These are phyloP conservation scores for Cryphonectria parasitica DNA, from an alignment of 2,329 filamentous ascomycete species.

Conservation along the genomic window DNA sequence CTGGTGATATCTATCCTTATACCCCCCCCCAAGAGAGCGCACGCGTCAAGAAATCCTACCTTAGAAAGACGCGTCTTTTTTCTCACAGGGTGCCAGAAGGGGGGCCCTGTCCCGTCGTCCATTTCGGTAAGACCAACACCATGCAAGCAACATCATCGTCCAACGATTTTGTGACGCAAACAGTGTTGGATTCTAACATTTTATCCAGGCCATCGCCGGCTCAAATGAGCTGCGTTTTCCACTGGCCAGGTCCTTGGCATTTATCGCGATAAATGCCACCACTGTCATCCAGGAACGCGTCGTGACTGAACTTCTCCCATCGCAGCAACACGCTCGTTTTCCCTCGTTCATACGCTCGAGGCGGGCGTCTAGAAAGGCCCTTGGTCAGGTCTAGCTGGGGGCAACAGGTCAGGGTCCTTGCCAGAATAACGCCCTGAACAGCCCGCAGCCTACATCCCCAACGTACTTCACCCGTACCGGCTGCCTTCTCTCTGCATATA, in stretches of 20 bases:
- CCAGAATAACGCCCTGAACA: background rate
- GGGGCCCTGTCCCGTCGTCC: background rate
- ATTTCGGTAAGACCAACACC: background rate
- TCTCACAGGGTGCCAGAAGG: background rate
- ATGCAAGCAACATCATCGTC: background rate
- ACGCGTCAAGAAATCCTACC: background rate
- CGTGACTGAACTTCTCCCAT: background rate
- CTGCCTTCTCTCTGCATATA: background rate
- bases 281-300: background rate
- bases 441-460: background rate
- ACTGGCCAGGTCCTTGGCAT: no score
- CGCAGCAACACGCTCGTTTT: background rate
- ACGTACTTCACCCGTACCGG: background rate
- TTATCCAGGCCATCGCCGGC: constrained; percentile 6
- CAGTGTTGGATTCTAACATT: background rate
- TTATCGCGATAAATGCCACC: background rate
- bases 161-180: background rate
- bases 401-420: background rate
- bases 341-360: background rate
- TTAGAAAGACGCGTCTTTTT: constrained; percentile 1
- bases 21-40: background rate
- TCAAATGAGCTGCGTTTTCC: background rate
- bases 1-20: constrained; percentile 12
- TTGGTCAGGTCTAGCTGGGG: background rate
- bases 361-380: background rate